Evolutionary conservation across 768 basidiomycete species (phyloP).

Genomic region (Mrakia gelida): DNA sequence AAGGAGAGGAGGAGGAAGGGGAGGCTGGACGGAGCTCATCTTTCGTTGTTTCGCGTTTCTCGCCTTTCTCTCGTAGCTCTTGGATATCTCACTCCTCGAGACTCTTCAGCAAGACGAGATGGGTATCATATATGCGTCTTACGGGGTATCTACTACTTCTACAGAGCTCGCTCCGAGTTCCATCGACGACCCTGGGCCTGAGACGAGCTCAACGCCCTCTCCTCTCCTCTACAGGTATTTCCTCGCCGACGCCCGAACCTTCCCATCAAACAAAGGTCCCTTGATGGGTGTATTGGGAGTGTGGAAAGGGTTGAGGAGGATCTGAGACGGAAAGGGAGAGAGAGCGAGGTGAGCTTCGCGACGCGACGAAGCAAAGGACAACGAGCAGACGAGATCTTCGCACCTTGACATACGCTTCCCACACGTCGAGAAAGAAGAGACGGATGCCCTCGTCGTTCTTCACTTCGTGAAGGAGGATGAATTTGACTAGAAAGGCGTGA

Average conservation of each 20-base stretch:
- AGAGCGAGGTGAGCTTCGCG: neutral
- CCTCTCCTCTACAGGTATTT: slow-evolving; percentile 56
- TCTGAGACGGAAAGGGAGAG: neutral
- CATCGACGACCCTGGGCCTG: neutral
- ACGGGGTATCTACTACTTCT: neutral
- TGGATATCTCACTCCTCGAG: too few relatives aligned
- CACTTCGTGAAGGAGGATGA: slow-evolving; percentile 85
- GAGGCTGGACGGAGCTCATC: too few relatives aligned
- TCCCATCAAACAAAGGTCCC: slow-evolving; percentile 72
- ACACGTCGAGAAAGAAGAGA: slow-evolving; percentile 86
- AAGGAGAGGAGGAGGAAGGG: too few relatives aligned
- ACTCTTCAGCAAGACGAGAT: too few relatives aligned
- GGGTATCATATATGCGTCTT: neutral
- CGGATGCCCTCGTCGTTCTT: slow-evolving; percentile 65
- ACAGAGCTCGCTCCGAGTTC: neutral
- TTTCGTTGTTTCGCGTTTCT: too few relatives aligned
- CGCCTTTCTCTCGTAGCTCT: too few relatives aligned
- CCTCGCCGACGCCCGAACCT: slow-evolving; percentile 80
- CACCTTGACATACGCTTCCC: slow-evolving; percentile 97
- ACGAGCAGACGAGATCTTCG: slow-evolving; percentile 32
- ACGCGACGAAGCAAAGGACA: neutral
- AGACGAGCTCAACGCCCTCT: neutral
- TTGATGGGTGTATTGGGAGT: slow-evolving; percentile 78
- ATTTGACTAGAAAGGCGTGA: slow-evolving; percentile 65
- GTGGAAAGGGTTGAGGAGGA: slow-evolving; percentile 88